A percentile compares a stretch with the other conserved stretches of the same genome.
Evolutionary conservation across 2,329 filamentous ascomycete species (phyloP).

Genomic region (Phaeoacremonium minimum): DNA sequence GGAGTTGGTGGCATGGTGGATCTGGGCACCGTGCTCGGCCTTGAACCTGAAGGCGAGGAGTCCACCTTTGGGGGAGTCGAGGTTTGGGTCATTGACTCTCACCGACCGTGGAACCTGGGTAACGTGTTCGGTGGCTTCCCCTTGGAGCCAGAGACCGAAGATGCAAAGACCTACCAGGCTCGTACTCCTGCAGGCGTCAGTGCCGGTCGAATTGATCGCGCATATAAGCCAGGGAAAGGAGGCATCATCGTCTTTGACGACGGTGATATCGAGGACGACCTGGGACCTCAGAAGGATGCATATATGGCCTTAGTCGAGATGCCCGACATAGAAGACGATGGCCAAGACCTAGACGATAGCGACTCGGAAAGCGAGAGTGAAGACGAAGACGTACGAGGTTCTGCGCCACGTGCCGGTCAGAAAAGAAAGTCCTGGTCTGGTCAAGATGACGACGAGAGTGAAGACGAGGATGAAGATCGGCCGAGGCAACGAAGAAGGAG

Average conservation of each 20-base stretch:
- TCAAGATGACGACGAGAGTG: constrained; percentile 63
- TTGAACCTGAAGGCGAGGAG: constrained; percentile 66
- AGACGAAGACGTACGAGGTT: constrained; percentile 38
- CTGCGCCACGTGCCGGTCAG: constrained; percentile 40
- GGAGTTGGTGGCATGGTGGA: constrained; percentile 92
- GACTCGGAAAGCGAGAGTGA: constrained; percentile 55
- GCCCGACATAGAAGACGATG: constrained; percentile 79
- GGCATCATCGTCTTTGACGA: constrained; percentile 95
- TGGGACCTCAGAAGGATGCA: constrained; percentile 70
- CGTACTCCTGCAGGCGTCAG: constrained; percentile 62
- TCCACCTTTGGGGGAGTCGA: constrained; percentile 77
- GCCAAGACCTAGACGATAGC: constrained; percentile 55
- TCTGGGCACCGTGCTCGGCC: constrained; percentile 71
- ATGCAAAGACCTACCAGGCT: constrained; percentile 39
- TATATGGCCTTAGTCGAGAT: constrained; percentile 85
- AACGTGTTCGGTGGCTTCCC: constrained; percentile 84
- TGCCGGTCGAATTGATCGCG: constrained; percentile 65
- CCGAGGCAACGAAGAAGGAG: constrained; percentile 79
- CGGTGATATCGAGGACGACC: constrained; percentile 85
- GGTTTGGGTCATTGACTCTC: constrained; percentile 89
- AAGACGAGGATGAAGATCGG: constrained; percentile 70
- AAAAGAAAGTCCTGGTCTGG: constrained; percentile 81
- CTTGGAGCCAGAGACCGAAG: constrained; percentile 44
- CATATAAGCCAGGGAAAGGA: constrained; percentile 74
- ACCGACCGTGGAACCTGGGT: constrained; percentile 88